Evolutionary conservation across 2,329 filamentous ascomycete genomes (phyloP), one percentile per base, ranked within the genome.

Genomic region (Neopestalotiopsis sp.): DNA sequence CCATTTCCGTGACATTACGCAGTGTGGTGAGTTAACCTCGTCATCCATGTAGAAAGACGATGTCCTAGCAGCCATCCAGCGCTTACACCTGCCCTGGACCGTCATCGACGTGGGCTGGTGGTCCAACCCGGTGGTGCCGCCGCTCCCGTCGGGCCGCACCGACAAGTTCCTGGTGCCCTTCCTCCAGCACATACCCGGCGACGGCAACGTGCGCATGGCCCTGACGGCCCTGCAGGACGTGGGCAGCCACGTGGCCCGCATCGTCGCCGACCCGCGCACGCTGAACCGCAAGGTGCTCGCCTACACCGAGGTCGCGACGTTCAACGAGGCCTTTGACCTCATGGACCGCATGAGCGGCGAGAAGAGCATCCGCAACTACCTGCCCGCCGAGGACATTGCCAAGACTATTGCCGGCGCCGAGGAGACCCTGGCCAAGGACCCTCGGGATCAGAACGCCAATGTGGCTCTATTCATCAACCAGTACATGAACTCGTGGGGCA

Each of bases 221-320:
- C 70, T 87, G 57, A 85, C 81, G 0, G 83, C 87, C 73, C 68
- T 84, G 68, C 72, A 80, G 13, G 86, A 88, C 72, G 80, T 88
- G 65, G 86, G 86, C 10, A 76, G 75, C 65, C 87, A 82, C 71
- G 81, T 85, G 13, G 85, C 84, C 0, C 76, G 77, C 61, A 85
- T 88, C 70, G 81, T 88, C 56, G 70, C 73, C 5, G 86, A 88
- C 72, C 79, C 81, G 14, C 75, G 85, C 28, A 88, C 86, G 3
- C 69, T 88, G 65, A 88, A 88, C 75, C 81, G 82, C 74, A 81
- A 79, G 71, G 82, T 88, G 1, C 79, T 85, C 65, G 79, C 80
- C 5, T 86, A 84, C 72, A 81, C 81, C 70, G 82, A 85, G 49
- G 75, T 83, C 1, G 73, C 80, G 49, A 81, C 77, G 2, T 78